Conservation (phyloP, 1,284 basidiomycete genomes). For the Heterobasidion annosum region DNA sequence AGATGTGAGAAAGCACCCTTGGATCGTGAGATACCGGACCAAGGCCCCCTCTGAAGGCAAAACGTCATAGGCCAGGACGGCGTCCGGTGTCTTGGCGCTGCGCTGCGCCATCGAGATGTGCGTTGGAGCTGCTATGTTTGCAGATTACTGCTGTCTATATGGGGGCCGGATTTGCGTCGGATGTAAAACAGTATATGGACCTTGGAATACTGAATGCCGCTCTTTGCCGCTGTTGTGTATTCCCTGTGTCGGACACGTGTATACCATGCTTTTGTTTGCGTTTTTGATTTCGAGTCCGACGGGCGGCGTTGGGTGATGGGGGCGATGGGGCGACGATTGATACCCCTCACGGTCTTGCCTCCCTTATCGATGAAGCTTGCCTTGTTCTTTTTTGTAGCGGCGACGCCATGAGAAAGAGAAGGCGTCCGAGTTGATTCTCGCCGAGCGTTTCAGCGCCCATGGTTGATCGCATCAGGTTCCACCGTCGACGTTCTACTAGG, state of each 20-base stretch:
- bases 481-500: background rate
- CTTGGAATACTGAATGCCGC: background rate
- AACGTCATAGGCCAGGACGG: background rate
- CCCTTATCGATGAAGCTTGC: background rate
- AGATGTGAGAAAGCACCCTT: slow-evolving; percentile 84
- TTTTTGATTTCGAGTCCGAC: background rate
- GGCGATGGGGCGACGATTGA: too few species aligned
- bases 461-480: background rate
- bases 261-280: background rate
- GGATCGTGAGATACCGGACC: slow-evolving; percentile 51
- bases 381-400: background rate
- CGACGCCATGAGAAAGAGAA: background rate
- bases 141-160: too few species aligned
- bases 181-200: background rate
- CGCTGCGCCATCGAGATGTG: background rate
- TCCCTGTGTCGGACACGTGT: background rate
- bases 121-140: background rate
- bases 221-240: background rate
- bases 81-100: background rate
- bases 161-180: background rate
- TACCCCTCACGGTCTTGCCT: background rate
- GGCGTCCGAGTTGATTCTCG: background rate
- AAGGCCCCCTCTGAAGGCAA: background rate
- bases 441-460: background rate
- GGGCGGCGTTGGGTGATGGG: too few species aligned